These are phyloP conservation scores for Amanita rimosa DNA, from an alignment of 768 basidiomycete genomes.

Conservation along the genomic window DNA sequence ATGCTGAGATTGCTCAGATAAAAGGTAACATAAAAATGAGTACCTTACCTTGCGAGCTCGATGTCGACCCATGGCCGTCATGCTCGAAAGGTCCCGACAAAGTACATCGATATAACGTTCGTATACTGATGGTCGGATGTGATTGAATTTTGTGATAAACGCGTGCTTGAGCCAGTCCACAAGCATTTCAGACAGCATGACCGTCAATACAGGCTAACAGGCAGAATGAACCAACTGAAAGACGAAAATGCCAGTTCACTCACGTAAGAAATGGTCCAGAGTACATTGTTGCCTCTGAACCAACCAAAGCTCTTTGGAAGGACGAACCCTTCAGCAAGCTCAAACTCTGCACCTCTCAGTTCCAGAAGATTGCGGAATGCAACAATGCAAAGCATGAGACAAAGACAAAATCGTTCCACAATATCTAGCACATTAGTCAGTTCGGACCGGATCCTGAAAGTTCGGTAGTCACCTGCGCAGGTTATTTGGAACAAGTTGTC, in stretches of 20 bases:
- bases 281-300: constrained; percentile 65
- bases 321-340: constrained; percentile 59
- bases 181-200: constrained; percentile 82
- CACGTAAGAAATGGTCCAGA: constrained; percentile 88
- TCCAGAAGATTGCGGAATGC: constrained; percentile 94
- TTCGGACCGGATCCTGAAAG: neutral
- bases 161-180: constrained; percentile 99
- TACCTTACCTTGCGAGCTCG: constrained; percentile 55
- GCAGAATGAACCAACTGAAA: neutral
- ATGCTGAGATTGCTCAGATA: constrained; percentile 36
- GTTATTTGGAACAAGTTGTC: constrained; percentile 98
- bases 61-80: constrained; percentile 56
- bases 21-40: neutral
- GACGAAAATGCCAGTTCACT: constrained; percentile 16
- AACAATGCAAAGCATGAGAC: constrained; percentile 83
- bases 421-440: constrained; percentile 51
- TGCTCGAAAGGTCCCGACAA: constrained; percentile 84
- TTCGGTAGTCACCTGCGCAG: constrained; percentile 62
- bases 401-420: constrained; percentile 90
- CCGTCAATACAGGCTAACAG: constrained; percentile 78
- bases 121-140: constrained; percentile 91
- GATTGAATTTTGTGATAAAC: constrained; percentile 99
- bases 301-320: constrained; percentile 80
- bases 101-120: constrained; percentile 93
- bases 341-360: constrained; percentile 81